Base-by-base conservation (phyloP, 108 stramenopile species). In the Fragilariopsis cylindrus region DNA sequence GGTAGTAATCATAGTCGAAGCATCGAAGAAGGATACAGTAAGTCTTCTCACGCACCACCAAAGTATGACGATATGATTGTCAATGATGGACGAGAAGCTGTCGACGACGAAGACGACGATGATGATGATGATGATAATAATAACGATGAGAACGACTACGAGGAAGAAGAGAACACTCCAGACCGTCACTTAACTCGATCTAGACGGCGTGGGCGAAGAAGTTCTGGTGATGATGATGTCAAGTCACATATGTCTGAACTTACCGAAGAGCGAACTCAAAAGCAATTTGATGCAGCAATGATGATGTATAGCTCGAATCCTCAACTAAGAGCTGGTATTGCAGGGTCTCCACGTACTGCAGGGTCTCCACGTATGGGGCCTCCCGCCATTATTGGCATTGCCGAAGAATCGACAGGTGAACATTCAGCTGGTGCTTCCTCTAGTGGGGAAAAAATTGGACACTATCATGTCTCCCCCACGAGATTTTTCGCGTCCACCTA, bases 191-290 rank as follows among this genome's bases (percentile, higher is more conserved):
- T 63, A 9, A 45, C 40, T 21, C 6, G 43, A 5, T 45, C 12
- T 3, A 18, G 46, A 3, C 41, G 57, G 18, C 48, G 52, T 76
- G 60, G 65, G 19, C 9, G 43, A 8, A 55, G 43, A 41, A 43
- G 65, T 49, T 64, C 12, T 7, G 6, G 5, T 15, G 85, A 87
- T 52, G 81, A 85, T 54, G 92, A 93, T 68, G 65, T 75, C 72
- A 88, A 87, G 54, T 86, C 85, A 21, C 88, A 91, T 50, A 84
- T 93, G 72, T 89, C 88, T 13, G 92, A 93, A 67, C 80, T 93
- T 16, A 93, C 92, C 11, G 92, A 91, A 76, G 92, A 93, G 72
- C 70, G 92, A 60, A 93, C 92, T 18, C 92, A 93, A 72, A 78
- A 82, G 19, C 92, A 91, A 58, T 86, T 87, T 81, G 78, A 89